Conservation (phyloP, 1,284 basidiomycete genomes). For the Cerrena zonata region DNA sequence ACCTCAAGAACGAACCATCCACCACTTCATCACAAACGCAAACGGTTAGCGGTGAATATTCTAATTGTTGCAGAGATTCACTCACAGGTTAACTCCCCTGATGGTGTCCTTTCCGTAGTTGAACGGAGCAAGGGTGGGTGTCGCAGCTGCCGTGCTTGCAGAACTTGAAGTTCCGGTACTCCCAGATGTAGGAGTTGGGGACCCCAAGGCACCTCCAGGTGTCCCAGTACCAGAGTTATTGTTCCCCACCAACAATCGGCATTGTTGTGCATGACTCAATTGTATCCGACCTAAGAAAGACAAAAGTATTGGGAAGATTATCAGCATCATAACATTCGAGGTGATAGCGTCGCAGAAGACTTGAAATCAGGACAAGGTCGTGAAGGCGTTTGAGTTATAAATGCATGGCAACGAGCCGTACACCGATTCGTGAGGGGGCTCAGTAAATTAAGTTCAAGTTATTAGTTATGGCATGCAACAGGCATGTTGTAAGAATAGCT, state of each 20-base stretch:
- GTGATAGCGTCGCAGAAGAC: too few relatives aligned
- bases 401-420: not conserved
- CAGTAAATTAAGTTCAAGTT: too few relatives aligned
- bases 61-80: slow-evolving; percentile 9
- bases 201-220: not conserved
- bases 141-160: slow-evolving; percentile 2
- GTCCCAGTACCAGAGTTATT: not conserved
- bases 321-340: not conserved
- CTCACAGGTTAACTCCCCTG: slow-evolving; percentile 62
- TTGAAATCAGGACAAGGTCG: too few relatives aligned
- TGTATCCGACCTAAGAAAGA: not conserved
- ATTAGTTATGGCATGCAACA: not conserved
- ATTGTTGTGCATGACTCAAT: not conserved
- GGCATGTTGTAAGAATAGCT: not conserved
- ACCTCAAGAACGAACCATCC: slow-evolving; percentile 66
- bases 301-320: not conserved
- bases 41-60: not conserved
- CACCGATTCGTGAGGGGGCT: not conserved
- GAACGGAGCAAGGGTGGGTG: slow-evolving; percentile 34
- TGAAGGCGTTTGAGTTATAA: not conserved
- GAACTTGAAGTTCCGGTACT: not conserved
- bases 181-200: not conserved
- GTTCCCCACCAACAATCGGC: not conserved
- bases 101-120: slow-evolving; percentile 46
- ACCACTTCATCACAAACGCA: slow-evolving; percentile 33